Percentiles rank a stretch among this genome's conserved stretches.
phyloP scores from a whole-genome alignment of 441 rosid genomes.

The Eruca vesicaria region DNA sequence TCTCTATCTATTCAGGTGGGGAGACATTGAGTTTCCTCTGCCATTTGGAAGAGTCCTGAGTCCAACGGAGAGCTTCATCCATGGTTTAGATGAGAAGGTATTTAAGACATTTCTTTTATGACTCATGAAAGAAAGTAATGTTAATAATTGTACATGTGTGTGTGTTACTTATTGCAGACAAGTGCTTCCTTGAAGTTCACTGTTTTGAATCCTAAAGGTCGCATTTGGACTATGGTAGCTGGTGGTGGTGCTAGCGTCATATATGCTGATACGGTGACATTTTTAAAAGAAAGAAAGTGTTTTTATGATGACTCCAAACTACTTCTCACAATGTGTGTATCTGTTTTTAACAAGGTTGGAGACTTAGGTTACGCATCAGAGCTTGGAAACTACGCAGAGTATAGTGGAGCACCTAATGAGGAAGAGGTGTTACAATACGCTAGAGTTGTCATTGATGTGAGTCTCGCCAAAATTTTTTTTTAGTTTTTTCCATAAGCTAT shows the following conservation, averaged over 20 bases:
- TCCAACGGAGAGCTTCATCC: slow-evolving; percentile 72
- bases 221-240: slow-evolving; percentile 98
- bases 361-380: slow-evolving; percentile 96
- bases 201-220: slow-evolving; percentile 89
- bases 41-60: slow-evolving; percentile 93
- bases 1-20: slow-evolving; percentile 64
- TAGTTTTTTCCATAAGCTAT: not conserved
- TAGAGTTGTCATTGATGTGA: slow-evolving; percentile 87
- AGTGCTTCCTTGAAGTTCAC: slow-evolving; percentile 93
- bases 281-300: not conserved
- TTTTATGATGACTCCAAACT: not conserved
- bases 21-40: slow-evolving; percentile 71
- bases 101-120: not conserved
- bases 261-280: slow-evolving; percentile 76
- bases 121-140: not conserved
- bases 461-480: slow-evolving; percentile 14
- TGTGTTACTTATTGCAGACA: slow-evolving; percentile 51
- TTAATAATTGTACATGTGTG: slow-evolving; percentile 15
- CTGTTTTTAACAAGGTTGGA: slow-evolving; percentile 58
- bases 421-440: slow-evolving; percentile 96
- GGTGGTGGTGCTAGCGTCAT: slow-evolving; percentile 98
- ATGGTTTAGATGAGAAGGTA: slow-evolving; percentile 90
- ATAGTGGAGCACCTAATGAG: slow-evolving; percentile 96
- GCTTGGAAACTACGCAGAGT: slow-evolving; percentile 92
- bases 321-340: slow-evolving; percentile 5